Evolutionary conservation across 2,329 filamentous ascomycete genomes (phyloP), one percentile per base, ranked within the genome.

Genomic region (Nannizziopsis arthrosporioides): DNA sequence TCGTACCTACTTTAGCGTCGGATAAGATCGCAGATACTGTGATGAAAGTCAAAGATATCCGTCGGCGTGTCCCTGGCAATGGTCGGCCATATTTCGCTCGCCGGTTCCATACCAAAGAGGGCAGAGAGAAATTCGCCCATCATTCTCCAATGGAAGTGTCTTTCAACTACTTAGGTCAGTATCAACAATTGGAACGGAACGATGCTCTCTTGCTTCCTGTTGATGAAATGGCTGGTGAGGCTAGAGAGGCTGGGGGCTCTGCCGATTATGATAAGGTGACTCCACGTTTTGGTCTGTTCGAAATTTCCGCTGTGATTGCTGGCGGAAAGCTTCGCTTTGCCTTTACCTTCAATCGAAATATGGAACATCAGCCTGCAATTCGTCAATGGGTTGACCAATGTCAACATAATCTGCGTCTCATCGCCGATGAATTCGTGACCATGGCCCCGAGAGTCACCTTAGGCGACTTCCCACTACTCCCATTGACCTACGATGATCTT

Each of bases 231-330:
- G 64, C 63, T 12, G 63, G 63, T 42, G 64, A 65, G 48, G 63
- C 63, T 10, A 56, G 61, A 11, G 62, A 60, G 42, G 62, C 63
- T 40, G 63, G 64, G 12, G 43, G 65, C 3, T 66, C 65, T 10
- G 65, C 69, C 5, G 70, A 73, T 51, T 68, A 71, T 54, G 70
- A 69, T 3, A 58, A 62, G 12, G 54, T 64, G 8, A 70, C 70
- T 2, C 63, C 64, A 18, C 65, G 71, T 1, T 71, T 73, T 51
- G 68, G 68, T 1, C 65, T 76, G 0, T 71, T 76, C 44, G 73
- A 76, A 49, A 67, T 75, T 4, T 69, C 71, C 1, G 72, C 73
- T 0, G 69, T 73, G 18, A 62, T 75, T 6, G 64, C 69, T 15
- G 65, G 70, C 39, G 71, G 69, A 0, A 61, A 61, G 12, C 60